Evolutionary conservation across 257 asterid species (phyloP).

Genomic region (Jasminum sambac): DNA sequence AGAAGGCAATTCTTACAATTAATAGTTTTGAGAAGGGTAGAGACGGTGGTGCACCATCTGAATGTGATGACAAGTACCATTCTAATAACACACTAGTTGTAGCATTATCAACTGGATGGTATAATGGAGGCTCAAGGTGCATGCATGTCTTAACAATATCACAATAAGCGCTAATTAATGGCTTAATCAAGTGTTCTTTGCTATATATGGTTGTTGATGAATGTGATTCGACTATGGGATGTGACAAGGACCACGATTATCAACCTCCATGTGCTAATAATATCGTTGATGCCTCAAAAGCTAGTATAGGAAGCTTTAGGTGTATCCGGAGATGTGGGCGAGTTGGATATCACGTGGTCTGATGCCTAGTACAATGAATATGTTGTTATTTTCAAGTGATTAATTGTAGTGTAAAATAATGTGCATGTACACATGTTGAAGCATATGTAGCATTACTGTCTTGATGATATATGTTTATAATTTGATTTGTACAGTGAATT

Average conservation of each 20-base stretch:
- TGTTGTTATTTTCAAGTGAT: not conserved
- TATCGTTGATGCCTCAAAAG: conserved; percentile 49
- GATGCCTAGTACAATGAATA: not conserved
- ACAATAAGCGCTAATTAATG: conserved; percentile 25
- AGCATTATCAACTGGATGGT: conserved; percentile 53
- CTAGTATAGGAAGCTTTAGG: conserved; percentile 49
- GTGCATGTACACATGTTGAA: too few relatives aligned
- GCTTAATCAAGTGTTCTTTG: too few relatives aligned
- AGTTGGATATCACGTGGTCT: conserved; percentile 35
- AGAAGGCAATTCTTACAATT: conserved; percentile 43
- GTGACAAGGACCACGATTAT: conserved; percentile 44
- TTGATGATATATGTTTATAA: too few relatives aligned
- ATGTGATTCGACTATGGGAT: conserved; percentile 51
- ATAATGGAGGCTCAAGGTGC: conserved; percentile 37
- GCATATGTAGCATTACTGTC: too few relatives aligned
- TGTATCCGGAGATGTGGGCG: conserved; percentile 37
- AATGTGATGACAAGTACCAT: conserved; percentile 45
- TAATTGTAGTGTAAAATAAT: not conserved
- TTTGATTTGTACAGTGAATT: too few relatives aligned
- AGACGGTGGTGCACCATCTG: conserved; percentile 53
- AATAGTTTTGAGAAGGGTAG: conserved; percentile 44
- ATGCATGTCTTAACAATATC: conserved; percentile 23
- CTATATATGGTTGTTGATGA: too few relatives aligned
- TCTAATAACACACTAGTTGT: conserved; percentile 35
- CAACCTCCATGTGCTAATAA: conserved; percentile 56